Base-by-base conservation (phyloP, 106 monocot genomes). In the Platanthera guangdongensis region DNA sequence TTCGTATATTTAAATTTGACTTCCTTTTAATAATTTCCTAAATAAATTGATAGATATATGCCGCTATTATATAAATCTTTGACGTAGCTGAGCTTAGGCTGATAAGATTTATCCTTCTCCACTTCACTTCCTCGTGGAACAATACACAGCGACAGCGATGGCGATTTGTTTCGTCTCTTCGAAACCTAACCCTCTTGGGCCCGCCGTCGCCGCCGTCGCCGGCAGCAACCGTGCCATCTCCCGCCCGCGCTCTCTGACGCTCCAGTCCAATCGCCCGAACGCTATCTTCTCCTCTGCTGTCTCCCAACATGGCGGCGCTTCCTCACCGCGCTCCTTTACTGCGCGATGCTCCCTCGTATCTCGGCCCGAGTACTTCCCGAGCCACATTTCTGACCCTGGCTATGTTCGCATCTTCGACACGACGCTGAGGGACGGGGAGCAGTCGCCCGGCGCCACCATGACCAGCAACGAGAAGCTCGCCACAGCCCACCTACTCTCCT, bases 391-490 rank as follows among this genome's bases (percentile, higher is more conserved):
- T 63, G 97, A 99, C 80, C 92, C 90, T 52, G 57, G 50, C 79
- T 99, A 90, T 72, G 87, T 94, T 51, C 91, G 97, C 13, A 76
- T 97, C 65, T 90, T 94, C 85, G 97, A 99, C 76, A 94, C 94
- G 76, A 99, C 97, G 47, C 88, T 99, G 79, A 89, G 97, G 59
- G 97, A 99, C 81, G 94, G 94, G 69, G 97, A 99, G 93, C 97
- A 99, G 82, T 92, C 97, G 18, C 97, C 97, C 7, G 97, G 97
- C 52, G 97, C 97, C 80, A 88, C 94, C 71, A 99, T 99, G 97
- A 99, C 92, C 63, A 85, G 83, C 82, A 52, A 48, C 19, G 89
- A 99, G 85, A 99, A 94, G 90, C 86, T 99, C 55, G 82, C 88
- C 54, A 76, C 94, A 57, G 97, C 97, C 9, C 84, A 86, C 74